Evolutionary conservation across 176 grass and related monocot genomes (phyloP).

Genomic region (Stipa capillata): DNA sequence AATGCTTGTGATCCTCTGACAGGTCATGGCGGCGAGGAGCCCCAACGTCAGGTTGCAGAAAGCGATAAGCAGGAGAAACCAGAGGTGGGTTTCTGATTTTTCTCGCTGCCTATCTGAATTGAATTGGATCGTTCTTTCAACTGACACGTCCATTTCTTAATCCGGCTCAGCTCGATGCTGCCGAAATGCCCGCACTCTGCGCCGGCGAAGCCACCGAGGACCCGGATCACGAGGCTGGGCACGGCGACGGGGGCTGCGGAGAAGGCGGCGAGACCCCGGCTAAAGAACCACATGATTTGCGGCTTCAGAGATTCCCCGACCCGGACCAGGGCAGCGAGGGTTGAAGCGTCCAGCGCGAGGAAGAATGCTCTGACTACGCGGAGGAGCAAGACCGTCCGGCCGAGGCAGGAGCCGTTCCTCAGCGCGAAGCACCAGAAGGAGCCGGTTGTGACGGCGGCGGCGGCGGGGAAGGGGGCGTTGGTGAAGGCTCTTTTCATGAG

Average conservation of each 20-base stretch:
- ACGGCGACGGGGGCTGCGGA: conserved; percentile 29
- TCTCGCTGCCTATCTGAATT: background rate
- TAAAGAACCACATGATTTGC: conserved; percentile 39
- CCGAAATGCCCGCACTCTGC: conserved; percentile 65
- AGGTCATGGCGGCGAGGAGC: conserved; percentile 93
- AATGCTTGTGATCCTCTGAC: background rate
- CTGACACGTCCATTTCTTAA: background rate
- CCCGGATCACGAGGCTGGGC: conserved; percentile 56
- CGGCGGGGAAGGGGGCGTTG: conserved; percentile 19
- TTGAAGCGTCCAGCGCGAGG: conserved; percentile 9
- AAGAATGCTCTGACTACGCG: conserved; percentile 49
- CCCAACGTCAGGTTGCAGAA: conserved; percentile 68
- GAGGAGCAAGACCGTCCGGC: conserved; percentile 14
- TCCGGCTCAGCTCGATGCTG: conserved; percentile 41
- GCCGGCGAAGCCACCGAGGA: conserved; percentile 52
- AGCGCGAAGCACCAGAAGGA: conserved; percentile 38
- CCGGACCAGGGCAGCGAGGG: conserved; percentile 16
- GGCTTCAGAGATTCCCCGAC: conserved; percentile 23
- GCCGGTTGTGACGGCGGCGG: background rate
- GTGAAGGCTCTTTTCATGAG: conserved; percentile 45
- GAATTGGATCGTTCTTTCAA: background rate
- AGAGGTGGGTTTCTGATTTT: background rate
- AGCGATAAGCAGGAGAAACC: conserved; percentile 18
- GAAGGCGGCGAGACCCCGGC: conserved; percentile 28
- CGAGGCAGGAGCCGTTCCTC: conserved; percentile 35